phyloP scores from a whole-genome alignment of 2,329 filamentous ascomycete species.

The Tetracladium maxilliforme region DNA sequence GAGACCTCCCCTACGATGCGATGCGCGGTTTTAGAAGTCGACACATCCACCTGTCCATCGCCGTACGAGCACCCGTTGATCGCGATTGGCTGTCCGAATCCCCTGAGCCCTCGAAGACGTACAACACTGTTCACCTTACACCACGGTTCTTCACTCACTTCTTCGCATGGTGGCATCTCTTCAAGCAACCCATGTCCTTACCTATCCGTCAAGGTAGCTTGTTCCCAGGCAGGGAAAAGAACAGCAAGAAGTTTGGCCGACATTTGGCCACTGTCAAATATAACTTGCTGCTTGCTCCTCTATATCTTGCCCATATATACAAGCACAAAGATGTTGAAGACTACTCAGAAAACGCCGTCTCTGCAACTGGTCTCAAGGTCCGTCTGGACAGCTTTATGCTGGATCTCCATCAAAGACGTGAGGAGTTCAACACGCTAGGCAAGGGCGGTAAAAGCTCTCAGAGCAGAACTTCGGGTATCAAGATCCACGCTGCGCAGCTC shows the following conservation, averaged over 20 bases:
- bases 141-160: conserved; percentile 98
- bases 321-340: conserved; percentile 96
- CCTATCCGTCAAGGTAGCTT: conserved; percentile 84
- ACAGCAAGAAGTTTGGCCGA: conserved; percentile 94
- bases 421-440: conserved; percentile 75
- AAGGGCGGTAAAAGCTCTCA: conserved; percentile 63
- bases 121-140: conserved; percentile 90
- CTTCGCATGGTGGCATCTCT: conserved; percentile 94
- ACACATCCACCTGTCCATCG: conserved; percentile 90
- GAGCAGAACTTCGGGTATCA: conserved; percentile 79
- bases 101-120: conserved; percentile 67
- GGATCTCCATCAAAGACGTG: conserved; percentile 84
- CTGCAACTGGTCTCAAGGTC: conserved; percentile 91
- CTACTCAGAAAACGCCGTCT: conserved; percentile 61
- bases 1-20: conserved; percentile 65
- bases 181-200: conserved; percentile 86
- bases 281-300: conserved; percentile 76
- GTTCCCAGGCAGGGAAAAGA: conserved; percentile 88
- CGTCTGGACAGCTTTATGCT: conserved; percentile 95
- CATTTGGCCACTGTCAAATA: conserved; percentile 99
- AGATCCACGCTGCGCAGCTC: conserved; percentile 86
- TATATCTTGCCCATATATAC: conserved; percentile 95
- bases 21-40: conserved; percentile 92
- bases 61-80: conserved; percentile 73
- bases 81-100: conserved; percentile 73